Evolutionary conservation across 2,329 filamentous ascomycete genomes (phyloP), one percentile per base, ranked within the genome.

Genomic region (Lachnellula cervina): DNA sequence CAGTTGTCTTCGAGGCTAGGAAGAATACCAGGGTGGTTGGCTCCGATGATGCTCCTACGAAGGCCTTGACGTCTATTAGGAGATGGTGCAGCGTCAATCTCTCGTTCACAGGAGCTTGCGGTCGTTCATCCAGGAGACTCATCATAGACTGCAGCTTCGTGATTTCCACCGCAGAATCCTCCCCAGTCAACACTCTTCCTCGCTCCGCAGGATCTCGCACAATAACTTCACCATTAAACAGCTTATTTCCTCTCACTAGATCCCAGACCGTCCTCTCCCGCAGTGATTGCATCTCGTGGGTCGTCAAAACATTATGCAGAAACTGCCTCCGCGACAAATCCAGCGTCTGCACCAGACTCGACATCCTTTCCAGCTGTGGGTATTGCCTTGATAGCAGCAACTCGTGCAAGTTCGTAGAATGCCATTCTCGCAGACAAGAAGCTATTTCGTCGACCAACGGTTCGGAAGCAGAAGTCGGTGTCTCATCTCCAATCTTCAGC

Each of bases 401-500:
- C 69, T 96, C 90, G 73, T 99, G 95, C 16, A 99, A 80, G 69
- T 97, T 95, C 17, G 92, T 96, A 19, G 94, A 96, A 74, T 99
- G 93, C 95, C 94, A 99, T 79, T 99, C 94, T 64, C 94, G 84
- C 60, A 99, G 75, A 70, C 94, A 99, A 3, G 92, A 97, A 14
- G 94, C 92, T 65, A 99, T 97, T 72, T 99, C 94, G 72, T 99
- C 94, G 23, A 99, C 92, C 59, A 99, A 74, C 2, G 94, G 94
- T 70, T 99, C 95, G 8, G 89, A 86, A 16, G 83, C 79, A 5
- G 91, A 97, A 0, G 90, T 96, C 1, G 92, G 90, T 2, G 91
- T 96, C 75, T 99, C 94, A 68, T 99, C 94, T 56, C 94, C 94
- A 70, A 99, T 93, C 72, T 97, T 96, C 52, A 99, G 80, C 88